Percentiles rank a stretch among this genome's conserved stretches.
Conservation (phyloP, 1,284 basidiomycete species). For the Porodaedalea pini region DNA sequence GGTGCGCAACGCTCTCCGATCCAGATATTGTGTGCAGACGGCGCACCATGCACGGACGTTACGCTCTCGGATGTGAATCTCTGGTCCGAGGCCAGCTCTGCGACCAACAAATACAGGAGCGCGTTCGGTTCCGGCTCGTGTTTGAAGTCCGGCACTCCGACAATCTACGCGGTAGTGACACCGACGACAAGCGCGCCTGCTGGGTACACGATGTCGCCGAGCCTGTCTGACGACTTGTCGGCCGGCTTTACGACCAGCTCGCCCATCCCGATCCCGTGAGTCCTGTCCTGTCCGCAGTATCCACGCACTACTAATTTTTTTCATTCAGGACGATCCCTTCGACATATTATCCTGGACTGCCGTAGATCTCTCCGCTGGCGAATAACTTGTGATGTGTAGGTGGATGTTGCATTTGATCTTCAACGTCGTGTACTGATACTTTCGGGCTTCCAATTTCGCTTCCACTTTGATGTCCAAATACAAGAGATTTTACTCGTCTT, state of each 20-base stretch:
- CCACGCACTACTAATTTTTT: background rate
- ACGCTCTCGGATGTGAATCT: constrained; percentile 32
- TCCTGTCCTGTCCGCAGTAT: constrained; percentile 16
- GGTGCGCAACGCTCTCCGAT: constrained; percentile 32
- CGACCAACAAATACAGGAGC: constrained; percentile 31
- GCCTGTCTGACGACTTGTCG: constrained; percentile 31
- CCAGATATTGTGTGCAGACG: constrained; percentile 33
- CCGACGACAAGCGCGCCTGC: constrained; percentile 26
- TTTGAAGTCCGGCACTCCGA: constrained; percentile 26
- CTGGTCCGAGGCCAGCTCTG: constrained; percentile 31
- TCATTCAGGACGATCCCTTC: constrained; percentile 31
- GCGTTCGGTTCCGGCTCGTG: constrained; percentile 34
- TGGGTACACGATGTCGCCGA: constrained; percentile 31
- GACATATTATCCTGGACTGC: constrained; percentile 29
- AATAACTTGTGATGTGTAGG: constrained; percentile 6
- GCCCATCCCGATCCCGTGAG: constrained; percentile 34
- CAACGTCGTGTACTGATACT: too few species aligned
- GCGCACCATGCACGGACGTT: constrained; percentile 33
- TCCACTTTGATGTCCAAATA: too few species aligned
- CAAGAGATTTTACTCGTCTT: too few species aligned
- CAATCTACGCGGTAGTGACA: constrained; percentile 28
- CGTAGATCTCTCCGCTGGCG: constrained; percentile 22
- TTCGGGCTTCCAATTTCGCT: too few species aligned
- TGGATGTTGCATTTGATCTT: too few species aligned
- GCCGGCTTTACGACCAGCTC: constrained; percentile 31